Evolutionary conservation across 2,329 filamentous ascomycete species (phyloP), one percentile per base, ranked within the genome.

Genomic region (Aureobasidium sp.): DNA sequence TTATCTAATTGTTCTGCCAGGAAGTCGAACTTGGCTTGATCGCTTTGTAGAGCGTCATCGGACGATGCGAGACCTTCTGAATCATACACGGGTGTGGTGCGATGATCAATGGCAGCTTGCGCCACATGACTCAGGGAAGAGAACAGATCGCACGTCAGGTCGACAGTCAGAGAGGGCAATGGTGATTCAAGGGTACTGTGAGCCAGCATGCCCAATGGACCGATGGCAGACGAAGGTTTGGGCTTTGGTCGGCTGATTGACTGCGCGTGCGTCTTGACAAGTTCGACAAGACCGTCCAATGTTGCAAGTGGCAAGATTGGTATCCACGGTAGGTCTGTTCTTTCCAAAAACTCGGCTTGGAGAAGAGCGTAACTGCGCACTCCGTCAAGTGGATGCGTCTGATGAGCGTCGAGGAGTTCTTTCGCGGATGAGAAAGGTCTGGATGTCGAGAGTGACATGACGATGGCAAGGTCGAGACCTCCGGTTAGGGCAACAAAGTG

Each of bases 1-100:
- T 63, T 59, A 4, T 66, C 70, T 2, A 72, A 56, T 38, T 70
- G 65, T 22, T 64, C 63, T 17, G 56, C 56, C 48, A 74, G 49
- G 22, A 62, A 44, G 59, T 62, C 42, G 63, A 56, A 12, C 40
- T 53, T 17, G 34, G 52, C 27, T 63, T 11, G 30, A 34, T 34
- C 41, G 21, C 25, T 19, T 2, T 35, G 38, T 16, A 37, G 11
- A 6, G 29, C 32, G 17, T 42, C 49, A 12, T 44, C 40, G 12
- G 49, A 53, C 3, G 49, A 44, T 11, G 12, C 8, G 12, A 44
- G 4, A 21, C 29, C 50, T 37, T 17, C 37, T 30, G n/a, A 42
- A 12, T 45, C 37, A 41, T 21, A 29, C 19, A 40, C 19, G 16
- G 44, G 35, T 41, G 32, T 17, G 37, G n/a, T 16, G 4, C n/a